Conservation (phyloP, 805 yeast genomes). For the Wickerhamiella sergipiensis region DNA sequence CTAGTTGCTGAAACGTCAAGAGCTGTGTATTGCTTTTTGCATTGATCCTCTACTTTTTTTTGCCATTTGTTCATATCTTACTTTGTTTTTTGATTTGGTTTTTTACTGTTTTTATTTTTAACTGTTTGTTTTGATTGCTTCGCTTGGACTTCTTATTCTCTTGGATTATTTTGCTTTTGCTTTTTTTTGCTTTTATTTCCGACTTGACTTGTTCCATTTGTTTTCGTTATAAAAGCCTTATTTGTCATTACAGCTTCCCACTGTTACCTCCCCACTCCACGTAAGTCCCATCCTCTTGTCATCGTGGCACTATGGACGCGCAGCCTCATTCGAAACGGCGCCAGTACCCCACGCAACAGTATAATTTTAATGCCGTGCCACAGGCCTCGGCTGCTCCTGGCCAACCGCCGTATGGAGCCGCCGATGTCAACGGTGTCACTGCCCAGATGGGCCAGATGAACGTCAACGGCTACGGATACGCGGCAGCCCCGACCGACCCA, state of each 20-base stretch:
- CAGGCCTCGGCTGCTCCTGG: slow-evolving; percentile 16
- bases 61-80: no score
- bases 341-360: slow-evolving; percentile 37
- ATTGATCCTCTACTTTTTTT: no score
- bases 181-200: no score
- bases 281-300: background rate
- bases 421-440: slow-evolving; percentile 8
- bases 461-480: slow-evolving; percentile 9
- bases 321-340: slow-evolving; percentile 26
- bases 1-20: background rate
- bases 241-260: background rate
- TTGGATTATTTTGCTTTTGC: no score
- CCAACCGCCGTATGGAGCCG: slow-evolving; percentile 9
- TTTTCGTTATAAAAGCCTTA: no score
- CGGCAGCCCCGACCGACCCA: slow-evolving; percentile 12
- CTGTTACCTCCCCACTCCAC: background rate
- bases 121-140: no score
- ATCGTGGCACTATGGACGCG: slow-evolving; percentile 3
- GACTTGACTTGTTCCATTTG: no score
- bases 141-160: no score
- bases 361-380: slow-evolving; percentile 24
- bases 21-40: no score
- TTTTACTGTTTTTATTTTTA: no score
- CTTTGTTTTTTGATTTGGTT: no score
- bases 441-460: slow-evolving; percentile 17